Percentiles rank a stretch among this genome's conserved stretches.
Evolutionary conservation across 2,329 filamentous ascomycete genomes (phyloP).

Genomic region (Didymella pomorum): DNA sequence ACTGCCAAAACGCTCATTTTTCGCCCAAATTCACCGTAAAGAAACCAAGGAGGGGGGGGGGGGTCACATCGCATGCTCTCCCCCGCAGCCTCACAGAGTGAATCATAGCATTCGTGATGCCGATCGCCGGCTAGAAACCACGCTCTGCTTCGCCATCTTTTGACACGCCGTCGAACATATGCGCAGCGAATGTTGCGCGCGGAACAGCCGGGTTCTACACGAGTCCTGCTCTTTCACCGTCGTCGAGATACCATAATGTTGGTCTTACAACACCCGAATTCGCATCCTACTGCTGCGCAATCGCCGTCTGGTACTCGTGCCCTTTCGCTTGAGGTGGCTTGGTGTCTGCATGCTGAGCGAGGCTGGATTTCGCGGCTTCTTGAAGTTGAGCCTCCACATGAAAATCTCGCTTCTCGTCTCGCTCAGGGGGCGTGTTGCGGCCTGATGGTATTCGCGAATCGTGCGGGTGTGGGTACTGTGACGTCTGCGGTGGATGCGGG

Average conservation of each 20-base stretch:
- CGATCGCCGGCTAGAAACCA: background rate
- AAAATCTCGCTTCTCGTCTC: slow-evolving; percentile 32
- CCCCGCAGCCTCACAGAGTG: background rate
- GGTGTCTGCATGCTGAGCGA: slow-evolving; percentile 36
- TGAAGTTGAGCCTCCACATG: slow-evolving; percentile 43
- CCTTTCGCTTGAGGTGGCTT: slow-evolving; percentile 7
- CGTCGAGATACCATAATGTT: background rate
- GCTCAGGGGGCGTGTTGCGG: slow-evolving; percentile 37
- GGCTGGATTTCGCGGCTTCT: slow-evolving; percentile 45
- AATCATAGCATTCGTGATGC: background rate
- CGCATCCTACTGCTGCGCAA: slow-evolving; percentile 18
- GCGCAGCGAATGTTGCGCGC: background rate
- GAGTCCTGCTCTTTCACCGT: background rate
- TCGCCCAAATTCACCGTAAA: background rate
- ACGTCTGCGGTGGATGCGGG: slow-evolving; percentile 9
- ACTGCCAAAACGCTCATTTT: background rate
- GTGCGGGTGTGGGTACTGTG: slow-evolving; percentile 20
- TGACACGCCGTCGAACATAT: background rate
- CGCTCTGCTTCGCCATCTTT: background rate
- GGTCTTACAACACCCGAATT: background rate
- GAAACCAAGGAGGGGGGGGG: background rate
- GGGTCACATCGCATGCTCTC: background rate
- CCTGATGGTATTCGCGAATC: slow-evolving; percentile 28
- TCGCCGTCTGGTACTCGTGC: slow-evolving; percentile 17
- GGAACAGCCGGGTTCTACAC: background rate